Evolutionary conservation across 1,284 basidiomycete species (phyloP).

Genomic region (Trametes pubescens): DNA sequence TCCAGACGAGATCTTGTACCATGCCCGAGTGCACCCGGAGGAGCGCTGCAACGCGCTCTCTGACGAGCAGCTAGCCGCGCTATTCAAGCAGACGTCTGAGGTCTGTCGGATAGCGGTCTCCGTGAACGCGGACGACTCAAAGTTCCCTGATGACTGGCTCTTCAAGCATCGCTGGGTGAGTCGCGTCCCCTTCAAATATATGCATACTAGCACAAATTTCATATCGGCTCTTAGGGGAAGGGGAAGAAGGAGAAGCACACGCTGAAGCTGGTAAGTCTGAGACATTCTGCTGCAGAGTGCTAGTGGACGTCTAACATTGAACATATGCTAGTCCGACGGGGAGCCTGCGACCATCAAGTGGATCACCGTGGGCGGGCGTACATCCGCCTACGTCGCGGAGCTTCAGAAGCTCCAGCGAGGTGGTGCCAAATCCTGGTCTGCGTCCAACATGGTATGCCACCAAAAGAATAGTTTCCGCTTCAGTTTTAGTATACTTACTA

Average conservation of each 20-base stretch:
- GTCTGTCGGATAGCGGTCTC: slow-evolving; percentile 74
- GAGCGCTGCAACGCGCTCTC: slow-evolving; percentile 69
- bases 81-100: slow-evolving; percentile 65
- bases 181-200: not conserved
- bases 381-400: slow-evolving; percentile 77
- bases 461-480: not conserved
- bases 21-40: slow-evolving; percentile 80
- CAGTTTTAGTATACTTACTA: not conserved
- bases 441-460: not conserved
- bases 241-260: slow-evolving; percentile 61
- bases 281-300: not conserved
- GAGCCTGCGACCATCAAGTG: slow-evolving; percentile 77
- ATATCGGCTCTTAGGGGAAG: slow-evolving; percentile 29
- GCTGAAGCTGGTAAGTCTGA: slow-evolving; percentile 59
- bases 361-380: slow-evolving; percentile 83
- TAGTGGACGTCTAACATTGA: not conserved
- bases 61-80: slow-evolving; percentile 54
- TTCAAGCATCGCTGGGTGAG: slow-evolving; percentile 77
- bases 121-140: slow-evolving; percentile 75
- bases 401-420: slow-evolving; percentile 58
- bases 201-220: too few relatives aligned
- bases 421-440: not conserved
- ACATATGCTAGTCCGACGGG: slow-evolving; percentile 68
- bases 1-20: slow-evolving; percentile 82
- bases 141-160: slow-evolving; percentile 78